A percentile compares a stretch with the other conserved stretches of the same genome.
phyloP scores from a whole-genome alignment of 345 rosid species.

The Eucalyptus paniculata region DNA sequence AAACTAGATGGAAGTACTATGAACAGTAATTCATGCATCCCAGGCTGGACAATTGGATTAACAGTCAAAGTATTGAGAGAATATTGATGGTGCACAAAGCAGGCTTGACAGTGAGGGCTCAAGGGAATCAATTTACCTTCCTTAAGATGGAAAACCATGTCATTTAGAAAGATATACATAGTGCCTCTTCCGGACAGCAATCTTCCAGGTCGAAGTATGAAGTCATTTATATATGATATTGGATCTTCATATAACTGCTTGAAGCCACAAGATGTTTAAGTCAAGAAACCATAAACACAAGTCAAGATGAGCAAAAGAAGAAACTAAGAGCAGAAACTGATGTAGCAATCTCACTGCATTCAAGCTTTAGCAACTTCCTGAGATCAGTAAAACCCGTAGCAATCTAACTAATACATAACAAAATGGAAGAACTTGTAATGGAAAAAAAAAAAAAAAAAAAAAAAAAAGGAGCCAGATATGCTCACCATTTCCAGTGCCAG shows the following conservation, averaged over 20 bases:
- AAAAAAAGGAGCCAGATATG: not conserved
- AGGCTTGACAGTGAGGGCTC: not conserved
- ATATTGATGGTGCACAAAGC: not conserved
- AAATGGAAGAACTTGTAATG: not conserved
- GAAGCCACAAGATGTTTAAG: not conserved
- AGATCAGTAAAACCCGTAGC: not conserved
- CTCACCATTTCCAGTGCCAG: not conserved
- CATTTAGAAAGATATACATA: slow-evolving; percentile 48
- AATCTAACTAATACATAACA: not conserved
- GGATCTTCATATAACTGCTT: slow-evolving; percentile 76
- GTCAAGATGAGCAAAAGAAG: not conserved
- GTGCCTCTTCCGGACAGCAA: slow-evolving; percentile 68
- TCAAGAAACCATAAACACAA: not conserved
- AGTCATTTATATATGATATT: slow-evolving; percentile 38
- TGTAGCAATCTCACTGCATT: not conserved
- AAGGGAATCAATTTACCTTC: slow-evolving; percentile 32
- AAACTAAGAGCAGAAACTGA: not conserved
- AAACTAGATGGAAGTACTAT: not conserved
- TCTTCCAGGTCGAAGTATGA: slow-evolving; percentile 61
- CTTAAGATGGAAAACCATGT: slow-evolving; percentile 52
- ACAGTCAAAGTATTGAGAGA: not conserved
- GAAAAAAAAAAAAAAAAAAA: not conserved
- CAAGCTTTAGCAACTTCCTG: not conserved
- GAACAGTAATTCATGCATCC: not conserved
- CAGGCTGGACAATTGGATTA: not conserved